phyloP scores from a whole-genome alignment of 495 filamentous ascomycete genomes.

The Tetracladium marchalianum region DNA sequence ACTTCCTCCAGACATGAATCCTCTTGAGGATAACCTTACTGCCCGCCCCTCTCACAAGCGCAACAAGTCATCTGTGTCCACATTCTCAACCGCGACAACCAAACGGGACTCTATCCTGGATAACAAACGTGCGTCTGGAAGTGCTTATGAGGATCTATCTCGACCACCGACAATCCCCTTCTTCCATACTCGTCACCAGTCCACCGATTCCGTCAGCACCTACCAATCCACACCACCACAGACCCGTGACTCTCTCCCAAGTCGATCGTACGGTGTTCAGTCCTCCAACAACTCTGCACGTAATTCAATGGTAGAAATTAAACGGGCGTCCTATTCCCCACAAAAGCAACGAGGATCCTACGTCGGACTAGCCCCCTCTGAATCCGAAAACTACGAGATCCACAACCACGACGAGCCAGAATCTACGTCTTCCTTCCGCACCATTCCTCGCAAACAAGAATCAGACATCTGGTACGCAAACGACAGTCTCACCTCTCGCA shows the following conservation, averaged over 20 bases:
- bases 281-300: slow-evolving; percentile 33
- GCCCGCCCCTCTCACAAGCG: slow-evolving; percentile 56
- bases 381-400: not conserved
- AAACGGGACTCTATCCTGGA: slow-evolving; percentile 38
- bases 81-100: slow-evolving; percentile 37
- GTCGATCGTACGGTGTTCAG: slow-evolving; percentile 37
- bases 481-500: slow-evolving; percentile 40
- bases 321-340: slow-evolving; percentile 27
- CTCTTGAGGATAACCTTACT: slow-evolving; percentile 76
- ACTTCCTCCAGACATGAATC: slow-evolving; percentile 88
- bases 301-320: slow-evolving; percentile 30
- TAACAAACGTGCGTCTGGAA: slow-evolving; percentile 36
- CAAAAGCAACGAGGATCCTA: slow-evolving; percentile 26
- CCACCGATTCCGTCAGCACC: slow-evolving; percentile 37
- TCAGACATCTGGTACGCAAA: slow-evolving; percentile 47
- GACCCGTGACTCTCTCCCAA: slow-evolving; percentile 39
- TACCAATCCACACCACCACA: slow-evolving; percentile 30
- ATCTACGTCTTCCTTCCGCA: slow-evolving; percentile 33
- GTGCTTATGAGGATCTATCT: slow-evolving; percentile 42
- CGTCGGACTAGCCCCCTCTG: slow-evolving; percentile 17
- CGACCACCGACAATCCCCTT: slow-evolving; percentile 59
- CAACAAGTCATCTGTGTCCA: slow-evolving; percentile 60
- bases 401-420: slow-evolving; percentile 27
- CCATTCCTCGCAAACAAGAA: slow-evolving; percentile 40
- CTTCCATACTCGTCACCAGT: slow-evolving; percentile 58